Conservation (phyloP, 2,329 filamentous ascomycete genomes). For the Monosporascus sp. region DNA sequence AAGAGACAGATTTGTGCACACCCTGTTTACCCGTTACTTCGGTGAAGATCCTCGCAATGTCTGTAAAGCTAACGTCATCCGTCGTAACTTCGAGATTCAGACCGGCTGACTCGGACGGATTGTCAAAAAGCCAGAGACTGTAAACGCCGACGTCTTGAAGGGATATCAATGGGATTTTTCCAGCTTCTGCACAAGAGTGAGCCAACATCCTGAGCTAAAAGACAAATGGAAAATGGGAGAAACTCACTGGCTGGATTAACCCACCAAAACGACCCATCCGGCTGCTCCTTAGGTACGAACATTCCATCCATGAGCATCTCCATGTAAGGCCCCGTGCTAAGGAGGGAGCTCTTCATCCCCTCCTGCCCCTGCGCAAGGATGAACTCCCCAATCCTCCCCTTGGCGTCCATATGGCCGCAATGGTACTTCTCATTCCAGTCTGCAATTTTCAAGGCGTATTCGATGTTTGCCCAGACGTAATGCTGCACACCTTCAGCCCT, state of each 20-base stretch:
- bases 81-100: constrained; percentile 40
- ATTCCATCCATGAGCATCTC: constrained; percentile 35
- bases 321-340: constrained; percentile 53
- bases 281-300: constrained; percentile 25
- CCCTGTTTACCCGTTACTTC: constrained; percentile 37
- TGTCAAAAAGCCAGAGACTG: constrained; percentile 43
- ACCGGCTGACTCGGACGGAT: constrained; percentile 35
- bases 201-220: constrained; percentile 4
- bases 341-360: constrained; percentile 48
- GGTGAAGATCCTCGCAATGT: constrained; percentile 35
- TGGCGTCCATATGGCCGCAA: constrained; percentile 42
- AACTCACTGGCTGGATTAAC: too few species aligned
- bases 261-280: too few species aligned
- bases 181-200: constrained; percentile 33
- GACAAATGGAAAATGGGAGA: too few species aligned
- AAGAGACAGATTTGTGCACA: constrained; percentile 29
- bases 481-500: constrained; percentile 37
- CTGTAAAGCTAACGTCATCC: constrained; percentile 32
- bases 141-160: constrained; percentile 43
- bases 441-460: constrained; percentile 37
- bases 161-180: constrained; percentile 34
- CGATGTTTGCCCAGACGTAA: constrained; percentile 43
- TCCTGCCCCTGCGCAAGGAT: constrained; percentile 35
- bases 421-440: constrained; percentile 13
- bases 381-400: constrained; percentile 39